Evolutionary conservation across 129 eudicot genomes (phyloP).

Genomic region (Cynara cardunculus): DNA sequence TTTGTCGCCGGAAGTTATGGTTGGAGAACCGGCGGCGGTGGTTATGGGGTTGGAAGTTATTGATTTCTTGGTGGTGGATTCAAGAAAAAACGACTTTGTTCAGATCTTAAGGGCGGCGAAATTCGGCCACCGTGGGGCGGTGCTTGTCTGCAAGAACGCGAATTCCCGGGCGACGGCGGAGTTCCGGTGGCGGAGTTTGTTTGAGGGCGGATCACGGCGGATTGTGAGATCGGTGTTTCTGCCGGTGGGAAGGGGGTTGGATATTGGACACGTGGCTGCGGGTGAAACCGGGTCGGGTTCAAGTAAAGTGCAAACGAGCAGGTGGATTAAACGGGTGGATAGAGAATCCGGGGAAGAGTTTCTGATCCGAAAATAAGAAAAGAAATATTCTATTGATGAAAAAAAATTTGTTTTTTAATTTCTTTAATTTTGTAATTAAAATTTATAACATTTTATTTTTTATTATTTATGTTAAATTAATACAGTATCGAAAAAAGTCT

Average conservation of each 20-base stretch:
- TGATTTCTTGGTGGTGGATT: constrained; percentile 64
- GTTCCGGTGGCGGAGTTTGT: constrained; percentile 49
- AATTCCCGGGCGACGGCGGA: constrained; percentile 28
- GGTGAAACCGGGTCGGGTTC: constrained; percentile 20
- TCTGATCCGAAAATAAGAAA: constrained; percentile 37
- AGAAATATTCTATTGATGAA: neutral
- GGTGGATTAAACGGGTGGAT: constrained; percentile 57
- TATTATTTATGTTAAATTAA: neutral
- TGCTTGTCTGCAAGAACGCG: constrained; percentile 66
- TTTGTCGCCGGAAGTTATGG: constrained; percentile 37
- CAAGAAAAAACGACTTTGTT: constrained; percentile 29
- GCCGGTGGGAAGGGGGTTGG: constrained; percentile 77
- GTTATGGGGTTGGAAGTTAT: constrained; percentile 35
- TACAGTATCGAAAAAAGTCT: too few relatives aligned
- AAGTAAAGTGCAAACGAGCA: constrained; percentile 9
- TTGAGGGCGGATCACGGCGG: constrained; percentile 47
- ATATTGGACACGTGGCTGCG: constrained; percentile 70
- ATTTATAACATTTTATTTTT: neutral
- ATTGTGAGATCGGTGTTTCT: constrained; percentile 58
- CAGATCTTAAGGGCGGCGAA: constrained; percentile 47
- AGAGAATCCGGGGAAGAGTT: constrained; percentile 51
- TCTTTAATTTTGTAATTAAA: neutral
- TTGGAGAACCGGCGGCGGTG: constrained; percentile 49
- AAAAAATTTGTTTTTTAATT: neutral
- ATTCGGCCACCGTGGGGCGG: constrained; percentile 70